Percentiles rank a stretch among this genome's conserved stretches.
Evolutionary conservation across 225 moss, liverwort and hornwort genomes (phyloP).

Genomic region (Physcomitrium patens): DNA sequence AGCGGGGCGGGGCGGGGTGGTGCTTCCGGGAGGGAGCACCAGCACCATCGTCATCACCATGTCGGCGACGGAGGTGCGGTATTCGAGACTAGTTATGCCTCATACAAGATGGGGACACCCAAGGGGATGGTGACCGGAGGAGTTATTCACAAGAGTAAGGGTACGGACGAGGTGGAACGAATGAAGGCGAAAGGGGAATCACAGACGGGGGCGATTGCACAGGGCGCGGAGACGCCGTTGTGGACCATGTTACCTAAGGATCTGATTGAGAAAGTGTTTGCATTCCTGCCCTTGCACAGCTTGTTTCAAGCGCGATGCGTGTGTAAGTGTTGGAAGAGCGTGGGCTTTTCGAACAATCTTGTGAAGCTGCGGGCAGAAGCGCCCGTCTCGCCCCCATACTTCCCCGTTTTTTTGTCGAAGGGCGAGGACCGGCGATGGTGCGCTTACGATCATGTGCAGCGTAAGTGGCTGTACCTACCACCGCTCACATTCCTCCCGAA

Average conservation of each 20-base stretch:
- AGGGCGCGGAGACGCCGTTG: conserved; percentile 36
- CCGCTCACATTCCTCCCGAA: conserved; percentile 32
- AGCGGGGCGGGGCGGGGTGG: conserved; percentile 21
- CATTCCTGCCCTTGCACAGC: conserved; percentile 24
- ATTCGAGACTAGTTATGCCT: conserved; percentile 33
- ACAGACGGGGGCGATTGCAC: conserved; percentile 22
- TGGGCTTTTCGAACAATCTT: conserved; percentile 22
- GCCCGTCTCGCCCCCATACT: conserved; percentile 13
- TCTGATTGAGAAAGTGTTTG: conserved; percentile 32
- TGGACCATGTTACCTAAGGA: conserved; percentile 72
- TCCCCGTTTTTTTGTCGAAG: conserved; percentile 29
- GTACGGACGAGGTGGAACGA: conserved; percentile 30
- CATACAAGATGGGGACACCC: conserved; percentile 34
- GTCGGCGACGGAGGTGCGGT: conserved; percentile 30
- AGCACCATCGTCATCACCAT: conserved; percentile 29
- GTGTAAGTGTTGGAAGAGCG: conserved; percentile 29
- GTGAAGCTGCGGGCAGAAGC: conserved; percentile 26
- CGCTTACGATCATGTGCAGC: conserved; percentile 22
- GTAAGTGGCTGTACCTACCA: conserved; percentile 28
- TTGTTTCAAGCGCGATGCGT: conserved; percentile 31
- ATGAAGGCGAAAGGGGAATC: conserved; percentile 5
- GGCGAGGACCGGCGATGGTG: conserved; percentile 27
- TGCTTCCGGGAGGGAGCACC: conserved; percentile 18
- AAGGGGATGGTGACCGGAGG: conserved; percentile 28
- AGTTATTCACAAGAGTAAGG: not conserved